phyloP scores from a whole-genome alignment of 768 basidiomycete genomes.

The Macrolepiota albuminosa region DNA sequence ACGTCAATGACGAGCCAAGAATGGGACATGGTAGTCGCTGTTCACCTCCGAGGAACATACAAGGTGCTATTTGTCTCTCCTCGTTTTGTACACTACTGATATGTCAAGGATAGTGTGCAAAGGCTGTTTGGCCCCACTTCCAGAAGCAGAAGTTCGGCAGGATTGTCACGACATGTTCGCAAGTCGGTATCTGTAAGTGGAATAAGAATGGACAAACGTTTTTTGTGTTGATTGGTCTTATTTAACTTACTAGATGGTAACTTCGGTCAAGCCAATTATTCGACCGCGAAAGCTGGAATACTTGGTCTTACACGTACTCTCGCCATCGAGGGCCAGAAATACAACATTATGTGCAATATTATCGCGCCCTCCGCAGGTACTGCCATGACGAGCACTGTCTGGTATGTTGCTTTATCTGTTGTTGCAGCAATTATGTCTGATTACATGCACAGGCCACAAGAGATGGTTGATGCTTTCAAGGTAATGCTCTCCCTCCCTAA shows the following conservation, averaged over 20 bases:
- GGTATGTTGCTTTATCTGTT: constrained; percentile 32
- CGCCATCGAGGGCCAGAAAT: constrained; percentile 87
- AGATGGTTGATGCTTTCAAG: constrained; percentile 89
- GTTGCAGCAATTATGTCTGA: not conserved
- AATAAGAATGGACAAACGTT: not conserved
- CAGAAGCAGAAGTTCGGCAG: constrained; percentile 95
- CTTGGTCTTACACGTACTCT: constrained; percentile 87
- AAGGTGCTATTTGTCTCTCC: constrained; percentile 48
- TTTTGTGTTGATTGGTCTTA: not conserved
- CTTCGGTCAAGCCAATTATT: constrained; percentile 94
- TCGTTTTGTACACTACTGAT: not conserved
- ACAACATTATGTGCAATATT: constrained; percentile 84
- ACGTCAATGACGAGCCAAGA: constrained; percentile 83
- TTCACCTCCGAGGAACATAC: constrained; percentile 89
- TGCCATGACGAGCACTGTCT: constrained; percentile 86
- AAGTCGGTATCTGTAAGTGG: constrained; percentile 84
- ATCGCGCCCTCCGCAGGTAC: constrained; percentile 89
- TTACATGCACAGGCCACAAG: constrained; percentile 52
- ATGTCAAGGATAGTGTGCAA: constrained; percentile 57
- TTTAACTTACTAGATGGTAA: constrained; percentile 64
- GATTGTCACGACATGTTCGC: constrained; percentile 91
- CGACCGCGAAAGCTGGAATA: constrained; percentile 90
- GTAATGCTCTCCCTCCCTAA: constrained; percentile 27
- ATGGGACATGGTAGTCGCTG: constrained; percentile 88
- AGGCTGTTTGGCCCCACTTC: constrained; percentile 96